A percentile compares a stretch with the other conserved stretches of the same genome.
Evolutionary conservation across 176 grass and related monocot genomes (phyloP).

Genomic region (Oryza brachyantha): DNA sequence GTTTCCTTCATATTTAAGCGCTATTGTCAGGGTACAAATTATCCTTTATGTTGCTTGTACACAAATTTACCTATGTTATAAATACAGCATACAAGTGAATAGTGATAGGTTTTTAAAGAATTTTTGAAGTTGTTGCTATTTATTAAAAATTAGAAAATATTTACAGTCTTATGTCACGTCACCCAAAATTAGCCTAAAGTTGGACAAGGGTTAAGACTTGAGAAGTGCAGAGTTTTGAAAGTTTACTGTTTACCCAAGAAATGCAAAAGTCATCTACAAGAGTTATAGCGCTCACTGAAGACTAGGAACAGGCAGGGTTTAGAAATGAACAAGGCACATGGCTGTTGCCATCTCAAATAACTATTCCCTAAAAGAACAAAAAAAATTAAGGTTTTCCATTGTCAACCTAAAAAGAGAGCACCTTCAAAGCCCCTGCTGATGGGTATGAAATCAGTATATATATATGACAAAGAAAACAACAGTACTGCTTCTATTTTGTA

Average conservation of each 20-base stretch:
- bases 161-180: no score
- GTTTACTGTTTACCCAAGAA: neutral
- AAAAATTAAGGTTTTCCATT: neutral
- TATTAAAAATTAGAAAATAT: no score
- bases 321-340: neutral
- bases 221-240: no score
- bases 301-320: neutral
- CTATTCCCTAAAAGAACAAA: neutral
- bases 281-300: neutral
- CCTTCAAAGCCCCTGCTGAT: neutral
- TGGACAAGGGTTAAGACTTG: no score
- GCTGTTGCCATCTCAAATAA: conserved; percentile 2
- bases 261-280: neutral
- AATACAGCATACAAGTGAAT: no score
- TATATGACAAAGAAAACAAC: neutral
- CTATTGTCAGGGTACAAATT: no score
- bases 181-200: no score
- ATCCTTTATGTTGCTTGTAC: no score
- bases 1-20: neutral
- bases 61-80: no score
- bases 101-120: no score
- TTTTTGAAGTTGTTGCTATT: no score
- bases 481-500: neutral
- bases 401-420: neutral
- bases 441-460: neutral